These are phyloP conservation scores for Wickerhamomyces mucosus DNA, from an alignment of 805 yeast genomes.

Conservation along the genomic window DNA sequence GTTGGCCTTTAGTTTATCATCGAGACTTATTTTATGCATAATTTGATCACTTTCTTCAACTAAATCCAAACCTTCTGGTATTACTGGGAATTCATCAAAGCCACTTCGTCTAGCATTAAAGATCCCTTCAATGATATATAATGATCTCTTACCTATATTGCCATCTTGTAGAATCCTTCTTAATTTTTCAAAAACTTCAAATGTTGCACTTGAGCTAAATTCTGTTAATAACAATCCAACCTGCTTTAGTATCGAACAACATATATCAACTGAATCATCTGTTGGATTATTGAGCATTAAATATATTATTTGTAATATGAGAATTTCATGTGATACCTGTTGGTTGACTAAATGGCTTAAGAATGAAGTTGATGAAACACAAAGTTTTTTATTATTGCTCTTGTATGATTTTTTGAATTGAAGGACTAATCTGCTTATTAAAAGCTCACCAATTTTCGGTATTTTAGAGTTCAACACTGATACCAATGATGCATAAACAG, in stretches of 20 bases:
- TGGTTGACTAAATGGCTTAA: constrained; percentile 56
- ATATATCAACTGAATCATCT: constrained; percentile 46
- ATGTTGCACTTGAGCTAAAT: constrained; percentile 33
- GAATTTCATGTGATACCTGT: constrained; percentile 45
- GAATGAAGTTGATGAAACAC: constrained; percentile 37
- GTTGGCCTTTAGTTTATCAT: constrained; percentile 37
- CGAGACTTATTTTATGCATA: constrained; percentile 46
- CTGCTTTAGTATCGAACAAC: constrained; percentile 37
- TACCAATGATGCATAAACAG: constrained; percentile 47
- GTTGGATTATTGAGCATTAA: constrained; percentile 38
- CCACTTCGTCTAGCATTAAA: constrained; percentile 39
- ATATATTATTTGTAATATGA: constrained; percentile 43
- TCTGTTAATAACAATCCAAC: constrained; percentile 43
- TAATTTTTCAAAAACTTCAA: constrained; percentile 48
- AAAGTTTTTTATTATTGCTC: constrained; percentile 32
- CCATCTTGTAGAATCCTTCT: constrained; percentile 53
- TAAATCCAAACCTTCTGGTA: constrained; percentile 42
- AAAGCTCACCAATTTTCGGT: constrained; percentile 57
- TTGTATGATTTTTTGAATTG: constrained; percentile 48
- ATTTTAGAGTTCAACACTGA: constrained; percentile 55
- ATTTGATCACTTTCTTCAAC: constrained; percentile 56
- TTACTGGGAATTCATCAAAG: constrained; percentile 28
- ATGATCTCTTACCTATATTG: constrained; percentile 31
- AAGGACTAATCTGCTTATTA: constrained; percentile 42
- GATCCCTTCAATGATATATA: constrained; percentile 38